phyloP scores from a whole-genome alignment of 1,139 yeast species.

The Diutina siamensis region DNA sequence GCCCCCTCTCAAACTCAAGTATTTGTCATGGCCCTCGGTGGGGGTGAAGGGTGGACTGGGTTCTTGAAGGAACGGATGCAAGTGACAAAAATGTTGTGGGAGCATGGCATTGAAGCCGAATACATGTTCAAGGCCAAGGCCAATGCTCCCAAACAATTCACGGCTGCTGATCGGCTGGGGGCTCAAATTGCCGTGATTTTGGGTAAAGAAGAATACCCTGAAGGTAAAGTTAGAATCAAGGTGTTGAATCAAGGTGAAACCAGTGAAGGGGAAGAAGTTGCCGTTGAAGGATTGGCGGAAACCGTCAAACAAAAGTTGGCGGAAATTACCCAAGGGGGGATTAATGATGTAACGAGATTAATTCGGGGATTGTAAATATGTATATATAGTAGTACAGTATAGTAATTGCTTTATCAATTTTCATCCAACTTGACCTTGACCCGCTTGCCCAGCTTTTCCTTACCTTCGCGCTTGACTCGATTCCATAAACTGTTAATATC shows the following conservation, averaged over 20 bases:
- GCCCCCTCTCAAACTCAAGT: constrained; percentile 86
- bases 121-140: constrained; percentile 87
- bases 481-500: constrained; percentile 65
- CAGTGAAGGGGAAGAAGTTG: constrained; percentile 76
- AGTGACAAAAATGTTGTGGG: constrained; percentile 74
- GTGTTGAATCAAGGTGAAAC: constrained; percentile 79
- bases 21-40: constrained; percentile 95
- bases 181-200: constrained; percentile 84
- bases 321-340: constrained; percentile 1
- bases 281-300: constrained; percentile 44
- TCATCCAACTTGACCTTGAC: constrained; percentile 3
- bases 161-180: constrained; percentile 92
- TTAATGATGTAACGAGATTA: constrained; percentile 1
- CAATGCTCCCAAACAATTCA: constrained; percentile 90
- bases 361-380: constrained; percentile 1
- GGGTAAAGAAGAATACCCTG: constrained; percentile 85
- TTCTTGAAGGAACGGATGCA: constrained; percentile 85
- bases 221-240: constrained; percentile 77
- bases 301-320: constrained; percentile 44
- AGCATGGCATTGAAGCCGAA: constrained; percentile 80
- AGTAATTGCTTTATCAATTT: not conserved
- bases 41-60: constrained; percentile 93
- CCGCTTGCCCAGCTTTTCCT: constrained; percentile 16
- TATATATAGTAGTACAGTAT: not conserved
- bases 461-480: constrained; percentile 58